Percentiles rank a stretch among this genome's conserved stretches.
These are phyloP conservation scores for Fusarium sp. DNA, from an alignment of 2,329 filamentous ascomycete species.

Conservation along the genomic window DNA sequence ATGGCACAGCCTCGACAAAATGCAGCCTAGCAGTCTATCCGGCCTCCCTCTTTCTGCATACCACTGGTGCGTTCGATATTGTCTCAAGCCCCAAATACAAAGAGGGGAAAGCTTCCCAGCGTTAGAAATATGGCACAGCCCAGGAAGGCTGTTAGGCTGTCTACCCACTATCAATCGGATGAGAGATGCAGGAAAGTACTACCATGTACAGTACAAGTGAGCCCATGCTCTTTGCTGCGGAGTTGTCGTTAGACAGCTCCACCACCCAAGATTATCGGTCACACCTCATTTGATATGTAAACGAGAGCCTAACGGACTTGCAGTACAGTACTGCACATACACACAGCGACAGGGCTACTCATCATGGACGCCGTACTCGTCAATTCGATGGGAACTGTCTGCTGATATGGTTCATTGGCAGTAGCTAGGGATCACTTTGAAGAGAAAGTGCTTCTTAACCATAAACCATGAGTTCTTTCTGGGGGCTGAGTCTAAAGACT, in stretches of 20 bases:
- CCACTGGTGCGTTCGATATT: conserved; percentile 12
- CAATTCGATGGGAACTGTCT: background rate
- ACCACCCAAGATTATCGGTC: conserved; percentile 11
- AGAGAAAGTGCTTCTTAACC: conserved; percentile 10
- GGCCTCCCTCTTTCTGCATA: background rate
- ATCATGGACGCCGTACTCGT: background rate
- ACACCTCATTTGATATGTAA: conserved; percentile 12
- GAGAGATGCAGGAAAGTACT: conserved; percentile 11
- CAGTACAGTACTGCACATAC: background rate
- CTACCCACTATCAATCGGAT: conserved; percentile 12
- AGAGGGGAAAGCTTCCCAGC: background rate
- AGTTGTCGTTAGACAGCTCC: conserved; percentile 23
- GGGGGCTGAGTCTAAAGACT: conserved; percentile 25
- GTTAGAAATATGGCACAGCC: background rate
- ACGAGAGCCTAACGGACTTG: background rate
- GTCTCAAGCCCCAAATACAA: background rate
- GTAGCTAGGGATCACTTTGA: no score
- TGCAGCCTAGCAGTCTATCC: background rate
- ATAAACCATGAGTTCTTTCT: conserved; percentile 21
- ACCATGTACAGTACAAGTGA: conserved; percentile 8
- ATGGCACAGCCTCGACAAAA: conserved; percentile 10
- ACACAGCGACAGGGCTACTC: background rate
- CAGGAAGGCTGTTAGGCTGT: conserved; percentile 13
- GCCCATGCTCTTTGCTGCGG: conserved; percentile 6
- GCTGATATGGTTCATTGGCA: background rate